A percentile compares a stretch with the other conserved stretches of the same genome.
Conservation (phyloP, 75 land plant species). For the Selaginella moellendorffii region DNA sequence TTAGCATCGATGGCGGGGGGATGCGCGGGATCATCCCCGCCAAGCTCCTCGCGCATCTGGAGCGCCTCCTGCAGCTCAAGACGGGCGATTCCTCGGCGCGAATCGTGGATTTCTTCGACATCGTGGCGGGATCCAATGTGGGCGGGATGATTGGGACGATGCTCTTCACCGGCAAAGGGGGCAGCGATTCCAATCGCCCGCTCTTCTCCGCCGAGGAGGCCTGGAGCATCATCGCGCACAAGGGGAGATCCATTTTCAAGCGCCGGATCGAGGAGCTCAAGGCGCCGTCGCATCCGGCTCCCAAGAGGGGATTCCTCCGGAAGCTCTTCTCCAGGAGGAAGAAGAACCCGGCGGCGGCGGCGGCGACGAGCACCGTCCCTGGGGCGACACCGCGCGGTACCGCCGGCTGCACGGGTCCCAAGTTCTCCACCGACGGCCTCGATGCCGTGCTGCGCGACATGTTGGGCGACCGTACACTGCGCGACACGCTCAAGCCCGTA, state of each 20-base stretch:
- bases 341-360: slow-evolving; percentile 30
- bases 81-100: slow-evolving; percentile 46
- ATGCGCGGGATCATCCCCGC: slow-evolving; percentile 47
- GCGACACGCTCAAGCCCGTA: slow-evolving; percentile 71
- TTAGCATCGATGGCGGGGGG: slow-evolving; percentile 83
- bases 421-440: not conserved
- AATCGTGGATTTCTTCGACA: slow-evolving; percentile 73
- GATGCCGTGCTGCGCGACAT: not conserved
- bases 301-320: slow-evolving; percentile 23
- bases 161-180: slow-evolving; percentile 38
- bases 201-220: slow-evolving; percentile 40
- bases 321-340: slow-evolving; percentile 32
- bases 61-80: slow-evolving; percentile 30
- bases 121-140: slow-evolving; percentile 67
- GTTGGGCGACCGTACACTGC: slow-evolving; percentile 28
- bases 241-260: slow-evolving; percentile 29
- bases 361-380: not conserved
- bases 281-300: not conserved
- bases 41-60: slow-evolving; percentile 43
- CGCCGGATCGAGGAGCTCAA: too few species aligned
- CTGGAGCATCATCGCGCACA: slow-evolving; percentile 21
- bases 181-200: slow-evolving; percentile 26
- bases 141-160: slow-evolving; percentile 64
- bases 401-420: not conserved
- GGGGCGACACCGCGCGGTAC: too few species aligned